phyloP scores from a whole-genome alignment of 2,329 filamentous ascomycete species.

The Colletotrichum costaricense region DNA sequence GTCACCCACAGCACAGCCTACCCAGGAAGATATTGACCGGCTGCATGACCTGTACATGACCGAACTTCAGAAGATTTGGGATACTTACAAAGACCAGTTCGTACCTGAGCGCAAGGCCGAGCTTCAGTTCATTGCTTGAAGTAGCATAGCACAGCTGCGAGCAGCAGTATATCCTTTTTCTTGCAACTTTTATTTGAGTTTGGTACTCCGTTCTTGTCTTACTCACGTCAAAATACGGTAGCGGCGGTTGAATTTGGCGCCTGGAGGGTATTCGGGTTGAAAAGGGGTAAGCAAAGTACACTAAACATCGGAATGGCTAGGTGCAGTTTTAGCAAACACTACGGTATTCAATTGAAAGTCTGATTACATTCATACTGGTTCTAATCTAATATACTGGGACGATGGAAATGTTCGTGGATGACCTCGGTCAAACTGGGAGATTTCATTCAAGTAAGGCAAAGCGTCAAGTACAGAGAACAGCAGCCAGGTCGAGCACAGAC shows the following conservation, averaged over 20 bases:
- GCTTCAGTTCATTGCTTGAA: constrained; percentile 72
- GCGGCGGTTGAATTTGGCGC: background rate
- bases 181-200: background rate
- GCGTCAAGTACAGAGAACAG: background rate
- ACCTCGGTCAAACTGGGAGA: background rate
- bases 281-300: constrained; percentile 2
- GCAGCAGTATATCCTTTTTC: background rate
- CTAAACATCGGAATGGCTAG: background rate
- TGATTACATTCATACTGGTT: background rate
- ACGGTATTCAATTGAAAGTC: background rate
- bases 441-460: background rate
- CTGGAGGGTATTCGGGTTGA: background rate
- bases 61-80: constrained; percentile 80
- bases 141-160: background rate
- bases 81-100: constrained; percentile 83
- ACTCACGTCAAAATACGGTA: background rate
- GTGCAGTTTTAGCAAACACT: background rate
- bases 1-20: constrained; percentile 70
- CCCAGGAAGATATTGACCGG: constrained; percentile 80
- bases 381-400: background rate
- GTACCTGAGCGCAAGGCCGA: constrained; percentile 71
- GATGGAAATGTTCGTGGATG: background rate
- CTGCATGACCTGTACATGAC: constrained; percentile 83
- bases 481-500: background rate
- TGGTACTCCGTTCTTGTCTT: background rate